phyloP scores from a whole-genome alignment of 805 yeast species.

The Ogataea trehaloabstinens region DNA sequence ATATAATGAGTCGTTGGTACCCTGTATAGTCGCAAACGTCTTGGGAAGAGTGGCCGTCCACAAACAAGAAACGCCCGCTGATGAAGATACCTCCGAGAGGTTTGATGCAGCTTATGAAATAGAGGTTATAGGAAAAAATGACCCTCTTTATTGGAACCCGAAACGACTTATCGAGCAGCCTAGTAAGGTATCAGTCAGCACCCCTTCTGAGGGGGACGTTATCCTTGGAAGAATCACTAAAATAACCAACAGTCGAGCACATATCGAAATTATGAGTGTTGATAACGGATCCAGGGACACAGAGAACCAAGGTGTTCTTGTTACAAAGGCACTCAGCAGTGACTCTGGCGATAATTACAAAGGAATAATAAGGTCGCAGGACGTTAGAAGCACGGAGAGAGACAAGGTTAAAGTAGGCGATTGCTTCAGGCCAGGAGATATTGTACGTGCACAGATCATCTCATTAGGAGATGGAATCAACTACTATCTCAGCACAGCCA shows the following conservation, averaged over 20 bases:
- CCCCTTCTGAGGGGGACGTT: constrained; percentile 83
- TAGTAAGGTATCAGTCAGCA: constrained; percentile 32
- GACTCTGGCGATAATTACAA: constrained; percentile 88
- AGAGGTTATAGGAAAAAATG: constrained; percentile 24
- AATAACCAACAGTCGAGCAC: constrained; percentile 66
- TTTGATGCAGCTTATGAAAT: constrained; percentile 13
- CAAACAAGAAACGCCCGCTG: constrained; percentile 23
- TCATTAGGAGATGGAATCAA: constrained; percentile 93
- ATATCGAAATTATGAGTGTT: constrained; percentile 62
- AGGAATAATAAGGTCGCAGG: constrained; percentile 83
- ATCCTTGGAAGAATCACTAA: constrained; percentile 75
- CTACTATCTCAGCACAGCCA: constrained; percentile 85
- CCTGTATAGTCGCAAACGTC: constrained; percentile 52
- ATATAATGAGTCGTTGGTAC: constrained; percentile 36
- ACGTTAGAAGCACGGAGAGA: constrained; percentile 85
- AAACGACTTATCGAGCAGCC: constrained; percentile 1
- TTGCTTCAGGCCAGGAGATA: constrained; percentile 87
- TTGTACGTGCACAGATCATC: constrained; percentile 77
- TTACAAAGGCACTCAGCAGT: constrained; percentile 44
- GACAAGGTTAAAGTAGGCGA: constrained; percentile 80
- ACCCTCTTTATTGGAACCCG: constrained; percentile 10
- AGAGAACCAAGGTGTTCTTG: constrained; percentile 15
- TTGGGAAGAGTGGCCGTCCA: constrained; percentile 53
- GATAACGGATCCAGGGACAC: constrained; percentile 34
- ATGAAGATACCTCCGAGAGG: constrained; percentile 11